phyloP scores from a whole-genome alignment of 139 green algal genomes.

The Picochlorum sp. region DNA sequence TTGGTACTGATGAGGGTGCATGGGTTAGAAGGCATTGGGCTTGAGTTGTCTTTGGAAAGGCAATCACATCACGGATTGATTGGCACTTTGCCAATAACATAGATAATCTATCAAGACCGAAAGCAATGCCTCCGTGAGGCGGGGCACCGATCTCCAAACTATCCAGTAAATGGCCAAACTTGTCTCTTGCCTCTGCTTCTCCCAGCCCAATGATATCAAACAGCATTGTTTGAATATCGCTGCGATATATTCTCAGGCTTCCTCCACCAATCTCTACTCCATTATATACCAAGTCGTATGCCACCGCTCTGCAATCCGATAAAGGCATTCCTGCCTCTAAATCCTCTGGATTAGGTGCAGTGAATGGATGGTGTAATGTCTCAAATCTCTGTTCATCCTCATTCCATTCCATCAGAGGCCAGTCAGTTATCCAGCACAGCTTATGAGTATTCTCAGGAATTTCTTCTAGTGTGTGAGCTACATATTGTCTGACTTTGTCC shows the following conservation, averaged over 20 bases:
- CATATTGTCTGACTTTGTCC: slow-evolving; percentile 72
- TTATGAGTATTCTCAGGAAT: slow-evolving; percentile 45
- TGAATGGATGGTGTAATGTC: slow-evolving; percentile 96
- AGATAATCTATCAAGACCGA: slow-evolving; percentile 85
- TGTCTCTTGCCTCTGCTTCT: slow-evolving; percentile 53
- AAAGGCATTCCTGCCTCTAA: slow-evolving; percentile 17
- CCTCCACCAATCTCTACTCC: slow-evolving; percentile 92
- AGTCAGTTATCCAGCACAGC: slow-evolving; percentile 93
- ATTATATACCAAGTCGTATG: slow-evolving; percentile 99
- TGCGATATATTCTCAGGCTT: slow-evolving; percentile 81
- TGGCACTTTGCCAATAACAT: slow-evolving; percentile 79
- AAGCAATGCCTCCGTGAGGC: slow-evolving; percentile 85
- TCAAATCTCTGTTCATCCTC: slow-evolving; percentile 63
- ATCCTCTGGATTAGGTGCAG: slow-evolving; percentile 72
- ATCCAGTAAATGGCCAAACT: slow-evolving; percentile 83
- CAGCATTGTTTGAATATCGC: slow-evolving; percentile 82
- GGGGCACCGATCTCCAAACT: slow-evolving; percentile 75
- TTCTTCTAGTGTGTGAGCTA: slow-evolving; percentile 58
- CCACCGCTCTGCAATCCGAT: slow-evolving; percentile 31
- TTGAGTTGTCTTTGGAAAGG: slow-evolving; percentile 94
- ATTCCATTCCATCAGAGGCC: slow-evolving; percentile 95
- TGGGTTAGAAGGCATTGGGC: slow-evolving; percentile 78
- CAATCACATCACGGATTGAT: slow-evolving; percentile 97
- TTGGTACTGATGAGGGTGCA: slow-evolving; percentile 43
- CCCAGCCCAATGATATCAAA: slow-evolving; percentile 86